Conservation (phyloP, 495 filamentous ascomycete species). For the Penicillium simplicissimum region DNA sequence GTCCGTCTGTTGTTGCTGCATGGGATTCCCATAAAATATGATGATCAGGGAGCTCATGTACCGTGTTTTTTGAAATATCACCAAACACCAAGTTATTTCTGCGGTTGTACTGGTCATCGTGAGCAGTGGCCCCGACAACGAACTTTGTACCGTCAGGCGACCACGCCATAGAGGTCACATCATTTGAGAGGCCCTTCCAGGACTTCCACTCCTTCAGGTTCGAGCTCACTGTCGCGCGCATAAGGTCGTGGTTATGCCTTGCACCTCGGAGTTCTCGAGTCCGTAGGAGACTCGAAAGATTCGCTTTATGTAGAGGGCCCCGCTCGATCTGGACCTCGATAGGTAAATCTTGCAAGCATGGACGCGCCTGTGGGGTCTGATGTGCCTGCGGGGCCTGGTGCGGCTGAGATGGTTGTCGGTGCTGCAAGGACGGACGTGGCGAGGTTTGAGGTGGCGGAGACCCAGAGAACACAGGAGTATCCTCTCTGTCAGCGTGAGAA, state of each 20-base stretch:
- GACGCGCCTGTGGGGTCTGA: neutral
- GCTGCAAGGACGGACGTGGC: neutral
- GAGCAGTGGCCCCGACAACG: conserved; percentile 67
- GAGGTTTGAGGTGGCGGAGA: neutral
- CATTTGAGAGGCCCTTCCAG: conserved; percentile 56
- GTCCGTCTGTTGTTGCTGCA: conserved; percentile 56
- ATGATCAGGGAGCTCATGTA: conserved; percentile 72
- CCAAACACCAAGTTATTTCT: conserved; percentile 76
- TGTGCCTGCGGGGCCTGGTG: neutral
- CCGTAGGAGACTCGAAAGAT: conserved; percentile 25
- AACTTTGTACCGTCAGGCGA: conserved; percentile 50
- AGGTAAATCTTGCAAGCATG: neutral
- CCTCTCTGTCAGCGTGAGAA: neutral
- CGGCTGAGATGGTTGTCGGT: neutral
- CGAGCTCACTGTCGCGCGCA: conserved; percentile 23
- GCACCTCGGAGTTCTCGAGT: conserved; percentile 29
- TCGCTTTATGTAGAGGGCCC: neutral
- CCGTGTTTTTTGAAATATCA: conserved; percentile 49
- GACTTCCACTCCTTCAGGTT: conserved; percentile 37
- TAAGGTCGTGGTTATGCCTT: conserved; percentile 6
- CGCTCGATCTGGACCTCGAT: neutral
- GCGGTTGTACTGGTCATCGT: conserved; percentile 79
- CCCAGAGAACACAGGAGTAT: neutral
- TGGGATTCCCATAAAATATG: conserved; percentile 55
- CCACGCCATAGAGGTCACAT: conserved; percentile 51